Percentiles rank a stretch among this genome's conserved stretches.
These are phyloP conservation scores for Thalassiosira profunda DNA, from an alignment of 108 stramenopile genomes.

Conservation along the genomic window DNA sequence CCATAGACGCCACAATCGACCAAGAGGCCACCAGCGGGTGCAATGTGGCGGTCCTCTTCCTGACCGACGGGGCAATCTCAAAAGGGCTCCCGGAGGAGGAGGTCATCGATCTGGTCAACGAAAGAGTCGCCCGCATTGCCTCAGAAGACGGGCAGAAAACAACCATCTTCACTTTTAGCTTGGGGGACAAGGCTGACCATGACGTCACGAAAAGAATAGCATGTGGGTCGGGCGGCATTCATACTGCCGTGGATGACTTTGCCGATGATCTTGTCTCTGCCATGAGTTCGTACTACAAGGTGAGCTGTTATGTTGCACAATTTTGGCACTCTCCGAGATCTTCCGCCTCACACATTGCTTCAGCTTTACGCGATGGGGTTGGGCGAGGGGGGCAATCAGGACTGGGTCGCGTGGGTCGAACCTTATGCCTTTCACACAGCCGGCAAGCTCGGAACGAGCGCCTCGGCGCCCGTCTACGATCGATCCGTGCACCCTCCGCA, in stretches of 20 bases:
- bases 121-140: too few species aligned
- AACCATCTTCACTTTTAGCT: too few species aligned
- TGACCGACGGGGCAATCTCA: constrained; percentile 44
- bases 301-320: neutral
- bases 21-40: too few species aligned
- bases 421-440: constrained; percentile 62
- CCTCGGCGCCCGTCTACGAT: constrained; percentile 66
- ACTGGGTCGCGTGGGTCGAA: constrained; percentile 61
- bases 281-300: neutral
- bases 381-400: constrained; percentile 37
- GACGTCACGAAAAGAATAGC: too few species aligned
- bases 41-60: constrained; percentile 42
- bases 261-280: neutral
- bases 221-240: neutral
- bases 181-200: too few species aligned
- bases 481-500: constrained; percentile 41
- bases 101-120: constrained; percentile 10
- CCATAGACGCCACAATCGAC: too few species aligned
- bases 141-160: constrained; percentile 25
- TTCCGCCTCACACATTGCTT: too few species aligned
- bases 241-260: neutral
- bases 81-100: constrained; percentile 14
- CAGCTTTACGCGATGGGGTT: constrained; percentile 37
- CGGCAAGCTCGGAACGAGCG: constrained; percentile 53
- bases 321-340: too few species aligned